These are phyloP conservation scores for Rhizophagus prolifer DNA, from an alignment of 192 early-diverging fungal species.

Conservation along the genomic window DNA sequence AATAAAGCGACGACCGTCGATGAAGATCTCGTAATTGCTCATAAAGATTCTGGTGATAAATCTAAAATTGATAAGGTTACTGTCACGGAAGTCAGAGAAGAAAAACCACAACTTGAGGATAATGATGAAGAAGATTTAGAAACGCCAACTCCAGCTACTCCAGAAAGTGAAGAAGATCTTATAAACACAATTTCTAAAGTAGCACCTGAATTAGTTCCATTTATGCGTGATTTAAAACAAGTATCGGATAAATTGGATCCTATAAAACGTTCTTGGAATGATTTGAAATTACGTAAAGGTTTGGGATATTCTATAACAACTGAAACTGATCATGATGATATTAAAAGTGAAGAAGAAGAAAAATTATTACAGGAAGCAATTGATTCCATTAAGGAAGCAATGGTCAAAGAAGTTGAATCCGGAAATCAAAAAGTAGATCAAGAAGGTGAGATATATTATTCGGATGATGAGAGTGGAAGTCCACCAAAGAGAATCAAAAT, in stretches of 20 bases:
- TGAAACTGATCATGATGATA: not conserved
- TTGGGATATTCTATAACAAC: too few relatives aligned
- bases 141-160: not conserved
- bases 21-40: too few relatives aligned
- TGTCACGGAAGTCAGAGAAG: too few relatives aligned
- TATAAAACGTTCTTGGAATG: not conserved
- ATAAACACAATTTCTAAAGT: not conserved
- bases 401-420: not conserved
- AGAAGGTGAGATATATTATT: not conserved
- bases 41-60: too few relatives aligned
- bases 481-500: slow-evolving; percentile 12
- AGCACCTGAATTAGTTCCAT: not conserved
- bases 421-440: not conserved
- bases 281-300: not conserved
- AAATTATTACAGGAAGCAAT: not conserved
- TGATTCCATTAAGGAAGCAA: not conserved
- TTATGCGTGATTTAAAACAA: not conserved
- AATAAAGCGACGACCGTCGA: too few relatives aligned
- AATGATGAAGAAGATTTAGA: not conserved
- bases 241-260: not conserved
- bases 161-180: not conserved
- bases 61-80: too few relatives aligned
- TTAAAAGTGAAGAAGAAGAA: not conserved
- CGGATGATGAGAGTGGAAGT: not conserved
- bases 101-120: too few relatives aligned